Evolutionary conservation across 78 protist genomes (phyloP).

Genomic region (Chrysochromulina parva): DNA sequence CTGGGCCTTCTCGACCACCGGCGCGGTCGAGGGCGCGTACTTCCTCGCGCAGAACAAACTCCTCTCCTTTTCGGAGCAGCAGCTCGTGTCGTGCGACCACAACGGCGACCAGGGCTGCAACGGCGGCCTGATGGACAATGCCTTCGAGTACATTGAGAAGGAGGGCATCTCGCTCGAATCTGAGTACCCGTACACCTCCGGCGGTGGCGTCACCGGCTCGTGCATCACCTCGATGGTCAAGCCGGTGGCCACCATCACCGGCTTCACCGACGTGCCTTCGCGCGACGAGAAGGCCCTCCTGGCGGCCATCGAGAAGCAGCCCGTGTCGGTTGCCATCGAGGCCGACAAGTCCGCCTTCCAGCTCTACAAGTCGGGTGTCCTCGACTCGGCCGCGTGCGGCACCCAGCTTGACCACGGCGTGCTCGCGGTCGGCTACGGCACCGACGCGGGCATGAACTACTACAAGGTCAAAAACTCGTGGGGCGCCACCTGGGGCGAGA

Average conservation of each 20-base stretch:
- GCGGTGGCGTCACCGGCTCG: slow-evolving; percentile 41
- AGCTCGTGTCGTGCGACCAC: slow-evolving; percentile 61
- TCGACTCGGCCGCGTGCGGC: slow-evolving; percentile 56
- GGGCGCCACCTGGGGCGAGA: slow-evolving; percentile 81
- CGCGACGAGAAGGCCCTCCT: slow-evolving; percentile 64
- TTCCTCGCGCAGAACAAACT: slow-evolving; percentile 36
- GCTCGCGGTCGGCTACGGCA: slow-evolving; percentile 86
- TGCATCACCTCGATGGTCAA: slow-evolving; percentile 35
- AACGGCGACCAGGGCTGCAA: slow-evolving; percentile 66
- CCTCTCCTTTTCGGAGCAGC: slow-evolving; percentile 52
- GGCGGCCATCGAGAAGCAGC: slow-evolving; percentile 54
- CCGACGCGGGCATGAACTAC: slow-evolving; percentile 37
- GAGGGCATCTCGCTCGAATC: slow-evolving; percentile 73
- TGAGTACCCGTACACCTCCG: slow-evolving; percentile 80
- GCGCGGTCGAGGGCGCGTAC: slow-evolving; percentile 38
- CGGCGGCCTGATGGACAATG: slow-evolving; percentile 65
- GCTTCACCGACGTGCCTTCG: slow-evolving; percentile 49
- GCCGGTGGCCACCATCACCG: slow-evolving; percentile 59
- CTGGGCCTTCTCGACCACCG: slow-evolving; percentile 81
- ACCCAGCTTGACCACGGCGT: slow-evolving; percentile 82
- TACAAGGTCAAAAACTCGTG: slow-evolving; percentile 92
- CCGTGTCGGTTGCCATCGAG: slow-evolving; percentile 84
- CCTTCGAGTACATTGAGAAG: slow-evolving; percentile 65
- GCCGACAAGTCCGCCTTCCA: slow-evolving; percentile 74
- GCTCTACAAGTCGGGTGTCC: slow-evolving; percentile 79